Percentiles rank a stretch among this genome's conserved stretches.
phyloP scores from a whole-genome alignment of 129 eudicot genomes.

The Flaveria bidentis region DNA sequence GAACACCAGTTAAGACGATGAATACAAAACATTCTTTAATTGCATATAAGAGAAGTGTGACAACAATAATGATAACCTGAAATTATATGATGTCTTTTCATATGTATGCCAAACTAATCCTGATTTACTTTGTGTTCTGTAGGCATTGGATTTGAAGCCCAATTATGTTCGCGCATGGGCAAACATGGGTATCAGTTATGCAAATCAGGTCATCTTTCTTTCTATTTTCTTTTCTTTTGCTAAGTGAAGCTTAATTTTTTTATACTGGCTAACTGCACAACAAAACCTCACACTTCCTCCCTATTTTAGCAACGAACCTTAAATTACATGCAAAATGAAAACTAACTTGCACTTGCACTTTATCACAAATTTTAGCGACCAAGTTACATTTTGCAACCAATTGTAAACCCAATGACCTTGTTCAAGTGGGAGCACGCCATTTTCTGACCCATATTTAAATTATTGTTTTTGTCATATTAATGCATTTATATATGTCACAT shows the following conservation, averaged over 20 bases:
- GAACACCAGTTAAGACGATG: too few relatives aligned
- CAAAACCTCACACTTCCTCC: not conserved
- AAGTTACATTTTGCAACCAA: not conserved
- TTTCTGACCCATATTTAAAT: not conserved
- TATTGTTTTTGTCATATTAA: not conserved
- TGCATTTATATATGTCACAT: not conserved
- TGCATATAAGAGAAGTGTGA: too few relatives aligned
- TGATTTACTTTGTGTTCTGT: conserved; percentile 23
- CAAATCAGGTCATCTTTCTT: conserved; percentile 70
- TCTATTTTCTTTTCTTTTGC: not conserved
- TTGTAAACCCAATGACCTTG: not conserved
- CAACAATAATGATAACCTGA: not conserved
- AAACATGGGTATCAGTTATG: conserved; percentile 97
- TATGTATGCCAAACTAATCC: not conserved
- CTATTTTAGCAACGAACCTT: not conserved
- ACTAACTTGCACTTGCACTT: not conserved
- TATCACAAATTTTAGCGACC: not conserved
- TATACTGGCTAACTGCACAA: not conserved
- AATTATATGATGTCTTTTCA: not conserved
- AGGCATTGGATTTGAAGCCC: conserved; percentile 97
- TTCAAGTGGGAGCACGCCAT: not conserved
- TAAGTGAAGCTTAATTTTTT: not conserved
- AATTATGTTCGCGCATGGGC: conserved; percentile 99
- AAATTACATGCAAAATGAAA: not conserved
- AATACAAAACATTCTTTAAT: too few relatives aligned